Evolutionary conservation across 805 yeast species (phyloP).

Genomic region (Monosporozyma yasuniensis): DNA sequence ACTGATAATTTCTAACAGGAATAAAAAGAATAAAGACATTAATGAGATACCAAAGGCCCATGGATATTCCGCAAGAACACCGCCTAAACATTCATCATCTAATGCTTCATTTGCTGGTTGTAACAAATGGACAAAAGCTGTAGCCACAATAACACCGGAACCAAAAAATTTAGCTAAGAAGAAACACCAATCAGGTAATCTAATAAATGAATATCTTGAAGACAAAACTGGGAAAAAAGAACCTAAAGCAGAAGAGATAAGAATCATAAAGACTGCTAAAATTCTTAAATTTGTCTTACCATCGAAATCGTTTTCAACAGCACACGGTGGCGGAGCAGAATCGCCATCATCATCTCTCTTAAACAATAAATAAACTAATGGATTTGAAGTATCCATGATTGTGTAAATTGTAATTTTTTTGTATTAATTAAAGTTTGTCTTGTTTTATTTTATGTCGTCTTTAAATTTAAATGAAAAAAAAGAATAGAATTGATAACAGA

Average conservation of each 20-base stretch:
- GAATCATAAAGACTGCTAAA: slow-evolving; percentile 51
- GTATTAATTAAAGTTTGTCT: neutral
- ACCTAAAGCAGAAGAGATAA: slow-evolving; percentile 49
- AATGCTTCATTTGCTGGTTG: slow-evolving; percentile 60
- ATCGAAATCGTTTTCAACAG: slow-evolving; percentile 35
- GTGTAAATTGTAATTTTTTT: neutral
- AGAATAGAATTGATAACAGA: neutral
- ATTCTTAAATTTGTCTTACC: slow-evolving; percentile 39
- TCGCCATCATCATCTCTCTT: slow-evolving; percentile 5
- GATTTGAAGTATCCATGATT: neutral
- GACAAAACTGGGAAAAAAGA: slow-evolving; percentile 55
- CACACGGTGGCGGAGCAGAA: slow-evolving; percentile 25
- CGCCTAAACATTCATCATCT: slow-evolving; percentile 49
- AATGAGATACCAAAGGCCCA: slow-evolving; percentile 51
- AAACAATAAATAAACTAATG: slow-evolving; percentile 1
- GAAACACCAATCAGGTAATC: slow-evolving; percentile 54
- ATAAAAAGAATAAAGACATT: slow-evolving; percentile 38
- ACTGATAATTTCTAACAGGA: slow-evolving; percentile 42
- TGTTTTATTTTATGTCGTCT: neutral
- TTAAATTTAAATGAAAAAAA: neutral
- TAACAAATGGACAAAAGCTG: slow-evolving; percentile 69
- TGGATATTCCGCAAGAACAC: slow-evolving; percentile 44
- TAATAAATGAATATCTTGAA: slow-evolving; percentile 47
- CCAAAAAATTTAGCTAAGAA: slow-evolving; percentile 70
- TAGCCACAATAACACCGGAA: slow-evolving; percentile 75